Conservation (phyloP, 208 protist genomes). For the Sergeia podlipaevii region DNA sequence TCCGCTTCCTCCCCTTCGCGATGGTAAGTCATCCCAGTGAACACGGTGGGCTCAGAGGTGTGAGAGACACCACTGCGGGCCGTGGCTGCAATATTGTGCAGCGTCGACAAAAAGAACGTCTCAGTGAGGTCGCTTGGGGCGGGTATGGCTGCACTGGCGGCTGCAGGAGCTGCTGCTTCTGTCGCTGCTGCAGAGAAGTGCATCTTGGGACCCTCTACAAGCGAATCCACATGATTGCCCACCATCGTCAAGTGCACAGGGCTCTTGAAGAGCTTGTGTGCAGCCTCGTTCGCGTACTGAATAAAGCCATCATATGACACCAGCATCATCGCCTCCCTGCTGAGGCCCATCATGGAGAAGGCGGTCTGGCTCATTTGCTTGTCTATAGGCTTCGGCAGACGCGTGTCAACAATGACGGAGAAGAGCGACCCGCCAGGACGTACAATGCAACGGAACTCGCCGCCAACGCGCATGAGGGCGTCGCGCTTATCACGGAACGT, state of each 20-base stretch:
- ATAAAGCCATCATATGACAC: conserved; percentile 3
- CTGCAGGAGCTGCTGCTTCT: too few relatives aligned
- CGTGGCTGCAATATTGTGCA: too few relatives aligned
- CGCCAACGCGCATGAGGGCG: neutral
- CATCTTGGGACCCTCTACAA: too few relatives aligned
- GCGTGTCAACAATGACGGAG: conserved; percentile 3
- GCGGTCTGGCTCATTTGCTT: neutral
- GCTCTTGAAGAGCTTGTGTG: conserved; percentile 7
- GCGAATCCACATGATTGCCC: conserved; percentile 8
- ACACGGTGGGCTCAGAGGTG: too few relatives aligned
- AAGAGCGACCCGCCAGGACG: neutral
- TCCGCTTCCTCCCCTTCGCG: too few relatives aligned
- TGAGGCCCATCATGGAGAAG: conserved; percentile 7
- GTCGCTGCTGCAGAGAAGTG: too few relatives aligned
- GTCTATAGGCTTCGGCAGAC: neutral
- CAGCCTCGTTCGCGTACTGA: neutral
- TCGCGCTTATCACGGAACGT: neutral
- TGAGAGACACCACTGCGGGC: too few relatives aligned
- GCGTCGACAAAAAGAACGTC: too few relatives aligned
- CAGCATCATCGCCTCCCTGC: conserved; percentile 1
- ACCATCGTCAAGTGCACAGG: conserved; percentile 14
- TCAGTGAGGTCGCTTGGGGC: too few relatives aligned
- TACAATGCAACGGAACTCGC: conserved; percentile 1
- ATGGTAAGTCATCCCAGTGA: too few relatives aligned
- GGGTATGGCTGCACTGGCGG: too few relatives aligned